phyloP scores from a whole-genome alignment of 352 stramenopile genomes.

The Phytophthora sp. region DNA sequence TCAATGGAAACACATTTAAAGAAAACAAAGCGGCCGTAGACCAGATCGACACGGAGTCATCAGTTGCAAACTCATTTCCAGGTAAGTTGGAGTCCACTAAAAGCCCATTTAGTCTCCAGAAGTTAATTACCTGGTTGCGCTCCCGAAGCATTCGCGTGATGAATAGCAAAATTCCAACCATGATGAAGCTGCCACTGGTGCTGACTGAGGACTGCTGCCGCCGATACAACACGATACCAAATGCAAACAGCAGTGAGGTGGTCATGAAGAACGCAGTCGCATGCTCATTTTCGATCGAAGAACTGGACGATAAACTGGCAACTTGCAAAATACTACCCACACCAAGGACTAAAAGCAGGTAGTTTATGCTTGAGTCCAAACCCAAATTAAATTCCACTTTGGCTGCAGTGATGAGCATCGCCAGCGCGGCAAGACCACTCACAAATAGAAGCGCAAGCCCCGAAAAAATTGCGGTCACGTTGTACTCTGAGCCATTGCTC shows the following conservation, averaged over 20 bases:
- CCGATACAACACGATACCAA: constrained; percentile 22
- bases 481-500: constrained; percentile 85
- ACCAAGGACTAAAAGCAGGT: constrained; percentile 12
- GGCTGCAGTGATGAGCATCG: constrained; percentile 5
- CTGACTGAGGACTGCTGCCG: constrained; percentile 1
- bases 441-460: constrained; percentile 49
- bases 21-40: constrained; percentile 66
- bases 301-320: constrained; percentile 75
- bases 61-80: constrained; percentile 76
- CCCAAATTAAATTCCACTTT: constrained; percentile 4
- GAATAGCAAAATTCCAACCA: constrained; percentile 43
- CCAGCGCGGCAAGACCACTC: constrained; percentile 22
- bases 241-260: constrained; percentile 47
- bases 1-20: constrained; percentile 22
- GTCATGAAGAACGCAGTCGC: constrained; percentile 81
- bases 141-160: constrained; percentile 66
- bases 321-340: constrained; percentile 50
- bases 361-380: not conserved
- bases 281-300: constrained; percentile 91
- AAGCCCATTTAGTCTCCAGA: constrained; percentile 75
- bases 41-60: constrained; percentile 84
- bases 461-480: constrained; percentile 37
- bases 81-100: constrained; percentile 42
- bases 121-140: constrained; percentile 91
- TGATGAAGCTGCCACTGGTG: constrained; percentile 1